Evolutionary conservation across 2,329 filamentous ascomycete genomes (phyloP).

Genomic region (Clonostachys rosea): DNA sequence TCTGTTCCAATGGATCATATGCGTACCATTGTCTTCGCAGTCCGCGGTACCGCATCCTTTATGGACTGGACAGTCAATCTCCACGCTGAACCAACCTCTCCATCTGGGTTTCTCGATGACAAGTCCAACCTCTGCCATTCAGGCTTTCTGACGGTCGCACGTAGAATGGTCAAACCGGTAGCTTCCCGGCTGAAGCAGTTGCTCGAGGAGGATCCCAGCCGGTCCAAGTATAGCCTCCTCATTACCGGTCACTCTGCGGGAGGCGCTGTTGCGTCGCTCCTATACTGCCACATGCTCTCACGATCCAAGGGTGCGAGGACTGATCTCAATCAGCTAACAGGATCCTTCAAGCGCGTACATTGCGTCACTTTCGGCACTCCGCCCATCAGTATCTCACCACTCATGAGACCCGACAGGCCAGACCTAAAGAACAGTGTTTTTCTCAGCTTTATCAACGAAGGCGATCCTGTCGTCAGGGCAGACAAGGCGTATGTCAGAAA

Average conservation of each 20-base stretch:
- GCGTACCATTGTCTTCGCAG: slow-evolving; percentile 77
- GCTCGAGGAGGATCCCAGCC: slow-evolving; percentile 65
- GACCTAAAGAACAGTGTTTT: slow-evolving; percentile 65
- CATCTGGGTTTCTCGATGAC: slow-evolving; percentile 72
- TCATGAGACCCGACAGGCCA: slow-evolving; percentile 50
- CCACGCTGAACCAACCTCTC: slow-evolving; percentile 61
- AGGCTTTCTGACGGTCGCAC: slow-evolving; percentile 73
- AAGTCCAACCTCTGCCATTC: slow-evolving; percentile 72
- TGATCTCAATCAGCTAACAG: slow-evolving; percentile 65
- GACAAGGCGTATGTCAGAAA: slow-evolving; percentile 73
- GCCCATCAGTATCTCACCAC: slow-evolving; percentile 67
- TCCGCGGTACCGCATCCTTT: slow-evolving; percentile 75
- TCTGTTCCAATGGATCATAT: slow-evolving; percentile 73
- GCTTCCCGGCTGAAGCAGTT: slow-evolving; percentile 65
- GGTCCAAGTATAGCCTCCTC: slow-evolving; percentile 64
- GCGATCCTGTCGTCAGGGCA: slow-evolving; percentile 73
- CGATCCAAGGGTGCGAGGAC: slow-evolving; percentile 48
- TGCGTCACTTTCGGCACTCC: slow-evolving; percentile 85
- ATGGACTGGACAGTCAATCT: slow-evolving; percentile 87
- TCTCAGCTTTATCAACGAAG: slow-evolving; percentile 78
- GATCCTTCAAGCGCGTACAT: slow-evolving; percentile 73
- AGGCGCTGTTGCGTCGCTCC: slow-evolving; percentile 73
- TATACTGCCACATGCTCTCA: slow-evolving; percentile 79
- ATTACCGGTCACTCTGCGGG: slow-evolving; percentile 87
- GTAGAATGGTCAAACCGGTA: slow-evolving; percentile 70